Base-by-base conservation (phyloP, 2,329 filamentous ascomycete genomes). In the Fusarium concolor region DNA sequence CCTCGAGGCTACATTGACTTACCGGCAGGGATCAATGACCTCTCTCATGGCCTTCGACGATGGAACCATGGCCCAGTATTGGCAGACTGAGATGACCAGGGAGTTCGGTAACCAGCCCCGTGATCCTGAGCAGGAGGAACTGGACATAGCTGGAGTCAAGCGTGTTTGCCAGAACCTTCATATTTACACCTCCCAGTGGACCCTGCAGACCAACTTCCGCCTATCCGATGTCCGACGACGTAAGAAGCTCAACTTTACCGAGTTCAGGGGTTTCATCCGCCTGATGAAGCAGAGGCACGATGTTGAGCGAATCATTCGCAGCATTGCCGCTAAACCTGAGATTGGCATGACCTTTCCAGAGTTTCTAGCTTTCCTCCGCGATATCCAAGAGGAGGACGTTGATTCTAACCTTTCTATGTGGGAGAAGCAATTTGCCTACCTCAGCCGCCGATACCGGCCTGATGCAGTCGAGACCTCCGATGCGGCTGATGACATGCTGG, bases 21-120 rank as follows among this genome's bases (percentile, higher is more conserved):
- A 97, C 75, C 89, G 96, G 55, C 93, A 96, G 67, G 92, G 94
- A 56, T 87, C 95, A 73, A 97, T 97, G 91, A 89, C 92, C 11
- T 95, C 93, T 7, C 82, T 99, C 57, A 92, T 94, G 78, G 89
- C 92, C 5, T 96, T 94, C 76, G 89, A 92, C 68, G 90, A 97
- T 75, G 90, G 90, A 70, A 93, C 93, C 45, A 87, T 97, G 50
- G 89, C 89, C 56, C 87, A 89, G 44, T 94, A 96, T 79, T 99
- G 96, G 96, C 87, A 89, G 64, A 89, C 87, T 42, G 93, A 96
- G 77, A 95, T 97, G 88, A 84, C 86, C 28, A 89, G 89, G 74
- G 86, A 91, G 56, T 88, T 86, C 66, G 83, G 84, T 12, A 86
- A 85, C 8, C 81, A 79, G 51, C 78, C 81, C 10, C 83, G 84